Evolutionary conservation across 228 moss, liverwort and hornwort species (phyloP).

Genomic region (Sphagnum fallax): DNA sequence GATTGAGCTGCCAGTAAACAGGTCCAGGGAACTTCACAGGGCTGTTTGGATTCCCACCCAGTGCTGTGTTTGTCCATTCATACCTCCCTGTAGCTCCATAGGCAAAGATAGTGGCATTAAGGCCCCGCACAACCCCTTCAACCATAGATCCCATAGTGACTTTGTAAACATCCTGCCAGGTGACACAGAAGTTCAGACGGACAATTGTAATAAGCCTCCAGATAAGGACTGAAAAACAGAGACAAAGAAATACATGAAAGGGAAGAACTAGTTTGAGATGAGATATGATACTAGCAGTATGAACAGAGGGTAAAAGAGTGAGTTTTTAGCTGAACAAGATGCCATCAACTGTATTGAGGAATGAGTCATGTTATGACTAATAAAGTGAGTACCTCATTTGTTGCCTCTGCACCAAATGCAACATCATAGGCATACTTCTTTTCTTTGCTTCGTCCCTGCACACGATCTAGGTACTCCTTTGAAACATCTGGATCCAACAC

Average conservation of each 20-base stretch:
- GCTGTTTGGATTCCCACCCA: too few relatives aligned
- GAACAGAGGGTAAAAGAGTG: too few relatives aligned
- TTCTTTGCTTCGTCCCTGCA: conserved; percentile 83
- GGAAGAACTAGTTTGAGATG: too few relatives aligned
- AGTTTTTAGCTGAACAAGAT: too few relatives aligned
- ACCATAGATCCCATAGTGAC: conserved; percentile 71
- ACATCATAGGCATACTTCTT: conserved; percentile 82
- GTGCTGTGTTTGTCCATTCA: too few relatives aligned
- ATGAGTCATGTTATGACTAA: too few relatives aligned
- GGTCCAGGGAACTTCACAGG: too few relatives aligned
- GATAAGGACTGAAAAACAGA: too few relatives aligned
- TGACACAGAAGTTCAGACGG: neutral
- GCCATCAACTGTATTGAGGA: too few relatives aligned
- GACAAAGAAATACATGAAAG: too few relatives aligned
- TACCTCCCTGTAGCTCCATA: conserved; percentile 91
- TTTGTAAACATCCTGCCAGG: conserved; percentile 76
- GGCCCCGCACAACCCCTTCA: conserved; percentile 76
- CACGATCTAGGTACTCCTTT: conserved; percentile 84
- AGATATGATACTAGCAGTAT: too few relatives aligned
- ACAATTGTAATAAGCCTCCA: neutral
- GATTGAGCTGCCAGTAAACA: too few relatives aligned
- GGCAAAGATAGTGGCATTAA: conserved; percentile 84
- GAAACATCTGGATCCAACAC: conserved; percentile 74
- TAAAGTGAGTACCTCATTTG: conserved; percentile 42
- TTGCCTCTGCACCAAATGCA: conserved; percentile 61